Base-by-base conservation (phyloP, 2,329 filamentous ascomycete genomes). In the Ophiostoma ips region DNA sequence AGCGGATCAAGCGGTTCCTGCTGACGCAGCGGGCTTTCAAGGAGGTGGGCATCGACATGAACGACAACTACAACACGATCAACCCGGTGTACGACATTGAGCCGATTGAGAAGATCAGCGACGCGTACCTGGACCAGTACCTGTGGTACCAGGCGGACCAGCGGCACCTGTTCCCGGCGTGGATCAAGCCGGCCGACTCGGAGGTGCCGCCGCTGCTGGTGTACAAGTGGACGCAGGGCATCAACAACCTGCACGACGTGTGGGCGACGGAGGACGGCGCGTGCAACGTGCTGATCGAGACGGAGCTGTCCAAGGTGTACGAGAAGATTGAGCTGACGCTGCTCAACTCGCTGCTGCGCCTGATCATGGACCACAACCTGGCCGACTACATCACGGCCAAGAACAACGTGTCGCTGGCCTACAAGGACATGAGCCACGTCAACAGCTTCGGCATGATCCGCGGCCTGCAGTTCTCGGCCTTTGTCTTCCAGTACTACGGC, bases 401-500 rank as follows among this genome's bases (percentile, higher is more conserved):
- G 77, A 98, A 98, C 73, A 98, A 98, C 62, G 92, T 98, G 12
- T 90, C 95, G 64, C 77, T 98, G 55, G 95, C 94, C 55, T 98
- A 98, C 73, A 98, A 98, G 71, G 92, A 98, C 60, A 98, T 98
- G 92, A 96, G 95, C 62, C 92, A 98, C 62, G 92, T 94, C 63
- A 98, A 98, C 68, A 94, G 87, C 63, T 98, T 96, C 63, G 92
- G 92, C 58, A 85, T 98, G 84, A 95, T 98, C 60, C 87, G 92
- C 60, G 92, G 94, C 58, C 75, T 98, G 15, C 94, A 98, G 58
- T 98, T 98, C 68, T 95, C 92, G 2, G 92, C 87, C 0, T 98
- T 98, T 55, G 92, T 98, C 19, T 98, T 98, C 76, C 92, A 98
- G 63, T 98, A 89, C 73, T 98, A 98, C 59, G 92, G 94, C 44